These are phyloP conservation scores for Leptographium wingfieldii DNA, from an alignment of 2,329 filamentous ascomycete genomes.

Conservation along the genomic window DNA sequence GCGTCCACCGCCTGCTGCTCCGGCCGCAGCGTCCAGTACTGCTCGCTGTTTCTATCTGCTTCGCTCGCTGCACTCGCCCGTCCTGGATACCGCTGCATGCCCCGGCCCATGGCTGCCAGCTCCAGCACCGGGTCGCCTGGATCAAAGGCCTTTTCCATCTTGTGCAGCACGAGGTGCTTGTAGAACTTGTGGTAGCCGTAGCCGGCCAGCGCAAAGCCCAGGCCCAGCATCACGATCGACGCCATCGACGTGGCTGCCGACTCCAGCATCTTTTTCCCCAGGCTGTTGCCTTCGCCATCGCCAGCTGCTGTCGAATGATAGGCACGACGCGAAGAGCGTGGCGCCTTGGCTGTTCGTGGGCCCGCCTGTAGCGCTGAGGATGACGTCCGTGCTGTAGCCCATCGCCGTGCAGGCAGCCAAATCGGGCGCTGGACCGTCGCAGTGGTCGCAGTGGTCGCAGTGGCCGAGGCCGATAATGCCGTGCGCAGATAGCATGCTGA, in stretches of 20 bases:
- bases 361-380: no score
- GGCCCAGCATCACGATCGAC: slow-evolving; percentile 58
- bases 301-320: background rate
- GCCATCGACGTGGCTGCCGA: slow-evolving; percentile 63
- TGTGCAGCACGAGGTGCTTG: slow-evolving; percentile 79
- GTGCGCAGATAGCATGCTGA: background rate
- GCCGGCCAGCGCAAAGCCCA: slow-evolving; percentile 52
- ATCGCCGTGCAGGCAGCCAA: background rate
- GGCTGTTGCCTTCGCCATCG: background rate
- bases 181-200: slow-evolving; percentile 74
- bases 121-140: slow-evolving; percentile 85
- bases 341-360: background rate
- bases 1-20: slow-evolving; percentile 72
- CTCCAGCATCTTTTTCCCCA: slow-evolving; percentile 55
- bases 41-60: slow-evolving; percentile 21
- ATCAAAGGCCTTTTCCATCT: slow-evolving; percentile 85
- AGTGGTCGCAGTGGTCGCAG: background rate
- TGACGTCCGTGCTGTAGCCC: background rate
- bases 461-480: background rate
- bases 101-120: slow-evolving; percentile 55
- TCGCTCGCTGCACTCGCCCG: background rate
- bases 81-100: slow-evolving; percentile 27
- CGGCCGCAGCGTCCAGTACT: slow-evolving; percentile 33
- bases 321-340: background rate
- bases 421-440: background rate